phyloP scores from a whole-genome alignment of 2,329 filamentous ascomycete species.

The Clarireedia sp. region DNA sequence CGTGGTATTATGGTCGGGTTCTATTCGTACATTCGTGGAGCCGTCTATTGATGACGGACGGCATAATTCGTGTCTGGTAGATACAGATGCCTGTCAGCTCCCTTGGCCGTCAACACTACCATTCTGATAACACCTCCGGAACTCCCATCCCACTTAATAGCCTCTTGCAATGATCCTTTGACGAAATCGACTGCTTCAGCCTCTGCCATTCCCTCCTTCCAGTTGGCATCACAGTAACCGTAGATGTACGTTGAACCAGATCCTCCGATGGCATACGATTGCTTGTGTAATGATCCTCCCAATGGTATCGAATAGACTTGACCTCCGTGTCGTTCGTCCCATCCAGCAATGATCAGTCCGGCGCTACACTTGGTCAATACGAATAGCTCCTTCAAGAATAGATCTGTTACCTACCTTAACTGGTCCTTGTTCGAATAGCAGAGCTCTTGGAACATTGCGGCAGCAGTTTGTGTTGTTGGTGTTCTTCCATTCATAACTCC shows the following conservation, averaged over 20 bases:
- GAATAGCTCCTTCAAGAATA: background rate
- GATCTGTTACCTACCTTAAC: constrained; percentile 58
- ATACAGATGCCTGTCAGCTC: constrained; percentile 89
- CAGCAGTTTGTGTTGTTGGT: constrained; percentile 90
- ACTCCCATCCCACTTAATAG: constrained; percentile 99
- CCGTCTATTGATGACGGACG: constrained; percentile 43
- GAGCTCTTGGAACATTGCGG: constrained; percentile 93
- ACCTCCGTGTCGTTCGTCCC: constrained; percentile 88
- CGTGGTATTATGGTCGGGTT: constrained; percentile 25
- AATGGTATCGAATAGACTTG: constrained; percentile 97
- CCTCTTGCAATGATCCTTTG: constrained; percentile 82
- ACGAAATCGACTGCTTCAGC: constrained; percentile 86
- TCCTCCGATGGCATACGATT: constrained; percentile 88
- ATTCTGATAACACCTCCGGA: constrained; percentile 97
- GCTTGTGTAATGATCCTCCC: constrained; percentile 95
- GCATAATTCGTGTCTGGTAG: constrained; percentile 83
- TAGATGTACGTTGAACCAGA: constrained; percentile 99
- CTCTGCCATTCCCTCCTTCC: constrained; percentile 92
- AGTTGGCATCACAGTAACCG: constrained; percentile 95
- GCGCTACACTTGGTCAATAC: constrained; percentile 49
- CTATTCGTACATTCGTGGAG: constrained; percentile 28
- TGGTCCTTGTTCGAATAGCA: constrained; percentile 97
- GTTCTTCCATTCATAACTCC: constrained; percentile 81
- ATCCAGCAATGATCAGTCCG: constrained; percentile 97
- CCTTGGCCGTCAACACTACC: constrained; percentile 87